Evolutionary conservation across 2,329 filamentous ascomycete genomes (phyloP), one percentile per base, ranked within the genome.

Genomic region (Cytospora piceicola): DNA sequence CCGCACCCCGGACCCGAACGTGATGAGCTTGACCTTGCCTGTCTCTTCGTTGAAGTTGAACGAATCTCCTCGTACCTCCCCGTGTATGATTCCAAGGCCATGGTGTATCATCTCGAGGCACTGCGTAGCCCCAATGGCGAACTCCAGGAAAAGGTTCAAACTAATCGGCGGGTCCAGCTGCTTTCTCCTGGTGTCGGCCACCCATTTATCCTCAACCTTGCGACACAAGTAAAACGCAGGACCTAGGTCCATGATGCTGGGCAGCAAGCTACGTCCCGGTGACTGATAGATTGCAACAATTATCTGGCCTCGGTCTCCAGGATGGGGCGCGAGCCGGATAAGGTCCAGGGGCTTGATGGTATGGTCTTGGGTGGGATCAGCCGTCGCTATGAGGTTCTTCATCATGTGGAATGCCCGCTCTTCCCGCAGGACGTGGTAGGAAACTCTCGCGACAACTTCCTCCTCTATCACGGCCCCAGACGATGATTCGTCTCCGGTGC

Each of bases 61-160:
- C 0, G 93, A 91, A 77, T 98, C 94, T 6, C 89, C 91, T 32
- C 94, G 86, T 59, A 98, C 89, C 77, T 98, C 94, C 54, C 94
- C 94, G 72, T 97, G 94, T 1, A 97, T 90, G 65, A 93, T 88
- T 67, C 92, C 90, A 65, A 94, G 87, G 11, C 91, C 89, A 77
- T 97, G 93, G 72, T 98, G 94, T n/a, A 98, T 80, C 56, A 96
- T 88, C 76, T 97, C 94, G 57, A 96, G 79, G 73, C 92, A 96
- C 75, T 96, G 88, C 7, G 91, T 87, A 1, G 94, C 91, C 29
- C 94, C 94, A 66, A 97, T 92, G 34, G 94, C 94, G 74, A 97
- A 97, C 72, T 96, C 90, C 32, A 98, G 83, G 72, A 97, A 97
- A 20, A 87, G 83, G 56, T 90, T 83, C 7, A 97, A 80, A 55